These are phyloP conservation scores for Saccharomyces mikatae DNA, from an alignment of 805 yeast genomes.

Conservation along the genomic window DNA sequence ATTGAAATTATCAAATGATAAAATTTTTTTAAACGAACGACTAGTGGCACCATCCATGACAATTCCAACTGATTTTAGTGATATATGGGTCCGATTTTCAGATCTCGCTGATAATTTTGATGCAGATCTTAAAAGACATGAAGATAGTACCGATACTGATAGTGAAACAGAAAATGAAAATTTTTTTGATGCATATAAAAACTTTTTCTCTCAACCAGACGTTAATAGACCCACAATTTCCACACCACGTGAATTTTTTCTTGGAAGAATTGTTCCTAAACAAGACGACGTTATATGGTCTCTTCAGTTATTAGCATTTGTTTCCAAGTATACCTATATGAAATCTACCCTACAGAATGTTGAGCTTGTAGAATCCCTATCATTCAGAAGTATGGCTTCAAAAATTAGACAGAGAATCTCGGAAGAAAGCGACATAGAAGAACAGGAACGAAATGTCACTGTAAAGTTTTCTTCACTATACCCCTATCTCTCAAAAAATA, in stretches of 20 bases:
- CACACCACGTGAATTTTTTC: slow-evolving; percentile 46
- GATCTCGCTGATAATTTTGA: not conserved
- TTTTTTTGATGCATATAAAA: slow-evolving; percentile 5
- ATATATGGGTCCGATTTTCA: slow-evolving; percentile 15
- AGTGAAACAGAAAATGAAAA: not conserved
- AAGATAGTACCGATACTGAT: slow-evolving; percentile 1
- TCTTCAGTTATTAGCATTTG: slow-evolving; percentile 81
- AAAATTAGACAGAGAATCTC: slow-evolving; percentile 12
- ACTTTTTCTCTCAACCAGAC: slow-evolving; percentile 10
- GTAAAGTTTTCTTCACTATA: not conserved
- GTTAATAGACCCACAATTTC: slow-evolving; percentile 20
- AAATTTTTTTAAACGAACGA: slow-evolving; percentile 7
- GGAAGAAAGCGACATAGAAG: slow-evolving; percentile 1
- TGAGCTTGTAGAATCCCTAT: slow-evolving; percentile 64
- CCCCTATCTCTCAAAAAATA: not conserved
- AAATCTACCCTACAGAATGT: slow-evolving; percentile 69
- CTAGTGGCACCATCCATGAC: slow-evolving; percentile 10
- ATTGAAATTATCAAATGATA: slow-evolving; percentile 9
- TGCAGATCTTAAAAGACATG: not conserved
- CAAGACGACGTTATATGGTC: slow-evolving; percentile 95
- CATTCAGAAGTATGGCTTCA: slow-evolving; percentile 36
- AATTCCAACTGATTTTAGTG: slow-evolving; percentile 20
- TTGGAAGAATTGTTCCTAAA: slow-evolving; percentile 77
- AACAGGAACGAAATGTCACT: not conserved
- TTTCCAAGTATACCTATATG: slow-evolving; percentile 80